phyloP scores from a whole-genome alignment of 2,329 filamentous ascomycete species.

The Aspergillus fijiensis region DNA sequence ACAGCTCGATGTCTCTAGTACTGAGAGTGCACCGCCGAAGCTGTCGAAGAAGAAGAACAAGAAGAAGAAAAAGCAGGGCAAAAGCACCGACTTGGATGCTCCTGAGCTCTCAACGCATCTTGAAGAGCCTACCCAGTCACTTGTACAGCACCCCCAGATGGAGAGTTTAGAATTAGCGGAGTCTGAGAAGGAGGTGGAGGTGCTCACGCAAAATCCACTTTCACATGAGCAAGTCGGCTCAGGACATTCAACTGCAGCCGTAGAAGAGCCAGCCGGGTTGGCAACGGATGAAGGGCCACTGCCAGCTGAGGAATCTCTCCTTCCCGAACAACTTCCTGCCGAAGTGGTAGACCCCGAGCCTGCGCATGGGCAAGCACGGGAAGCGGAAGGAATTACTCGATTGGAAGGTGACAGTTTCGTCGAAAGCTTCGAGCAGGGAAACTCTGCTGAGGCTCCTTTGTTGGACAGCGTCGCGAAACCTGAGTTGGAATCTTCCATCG shows the following conservation, averaged over 20 bases:
- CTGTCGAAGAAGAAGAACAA: slow-evolving; percentile 35
- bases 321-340: background rate
- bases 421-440: background rate
- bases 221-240: background rate
- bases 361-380: background rate
- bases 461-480: background rate
- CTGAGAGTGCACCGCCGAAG: slow-evolving; percentile 17
- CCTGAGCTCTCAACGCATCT: slow-evolving; percentile 15
- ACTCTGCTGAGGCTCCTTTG: background rate
- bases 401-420: background rate
- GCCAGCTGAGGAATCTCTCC: background rate
- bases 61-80: slow-evolving; percentile 38
- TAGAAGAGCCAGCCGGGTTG: background rate
- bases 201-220: background rate
- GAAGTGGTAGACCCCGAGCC: background rate
- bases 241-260: background rate
- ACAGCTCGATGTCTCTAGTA: slow-evolving; percentile 12
- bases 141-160: background rate
- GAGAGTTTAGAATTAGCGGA: too few species aligned
- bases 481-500: slow-evolving; percentile 2
- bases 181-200: background rate
- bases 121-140: background rate
- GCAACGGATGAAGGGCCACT: background rate
- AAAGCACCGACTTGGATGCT: slow-evolving; percentile 17
- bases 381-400: background rate